phyloP scores from a whole-genome alignment of 345 rosid species.

The Acer saccharum region DNA sequence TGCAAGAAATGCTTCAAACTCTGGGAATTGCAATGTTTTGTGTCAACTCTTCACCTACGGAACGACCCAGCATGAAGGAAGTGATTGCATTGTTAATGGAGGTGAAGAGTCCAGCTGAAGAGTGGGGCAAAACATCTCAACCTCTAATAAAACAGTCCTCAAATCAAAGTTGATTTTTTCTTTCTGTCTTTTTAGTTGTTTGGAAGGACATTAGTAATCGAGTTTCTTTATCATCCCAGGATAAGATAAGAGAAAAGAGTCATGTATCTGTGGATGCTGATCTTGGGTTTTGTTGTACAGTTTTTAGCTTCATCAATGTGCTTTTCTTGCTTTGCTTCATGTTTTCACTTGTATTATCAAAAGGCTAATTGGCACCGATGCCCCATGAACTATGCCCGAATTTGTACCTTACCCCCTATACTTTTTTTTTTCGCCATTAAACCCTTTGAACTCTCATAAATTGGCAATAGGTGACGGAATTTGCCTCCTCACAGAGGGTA shows the following conservation, averaged over 20 bases:
- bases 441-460: too few species aligned
- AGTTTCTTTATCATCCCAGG: conserved; percentile 28
- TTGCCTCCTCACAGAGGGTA: too few species aligned
- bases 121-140: conserved; percentile 89
- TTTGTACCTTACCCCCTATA: too few species aligned
- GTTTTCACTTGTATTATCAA: too few species aligned
- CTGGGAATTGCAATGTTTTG: conserved; percentile 95
- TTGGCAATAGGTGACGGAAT: too few species aligned
- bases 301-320: conserved; percentile 39
- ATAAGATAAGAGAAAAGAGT: neutral
- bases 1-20: conserved; percentile 96
- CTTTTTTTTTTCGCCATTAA: too few species aligned
- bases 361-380: too few species aligned
- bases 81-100: conserved; percentile 88
- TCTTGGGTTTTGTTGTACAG: conserved; percentile 56
- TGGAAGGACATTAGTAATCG: conserved; percentile 18
- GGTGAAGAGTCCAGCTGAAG: conserved; percentile 88
- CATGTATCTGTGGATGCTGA: neutral
- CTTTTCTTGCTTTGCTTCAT: conserved; percentile 25
- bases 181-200: conserved; percentile 1
- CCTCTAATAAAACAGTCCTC: conserved; percentile 87
- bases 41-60: conserved; percentile 82
- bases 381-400: too few species aligned
- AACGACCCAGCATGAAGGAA: conserved; percentile 94
- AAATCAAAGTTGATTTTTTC: conserved; percentile 42